These are phyloP conservation scores for Talaromyces sp. DNA, from an alignment of 2,329 filamentous ascomycete species.

Conservation along the genomic window DNA sequence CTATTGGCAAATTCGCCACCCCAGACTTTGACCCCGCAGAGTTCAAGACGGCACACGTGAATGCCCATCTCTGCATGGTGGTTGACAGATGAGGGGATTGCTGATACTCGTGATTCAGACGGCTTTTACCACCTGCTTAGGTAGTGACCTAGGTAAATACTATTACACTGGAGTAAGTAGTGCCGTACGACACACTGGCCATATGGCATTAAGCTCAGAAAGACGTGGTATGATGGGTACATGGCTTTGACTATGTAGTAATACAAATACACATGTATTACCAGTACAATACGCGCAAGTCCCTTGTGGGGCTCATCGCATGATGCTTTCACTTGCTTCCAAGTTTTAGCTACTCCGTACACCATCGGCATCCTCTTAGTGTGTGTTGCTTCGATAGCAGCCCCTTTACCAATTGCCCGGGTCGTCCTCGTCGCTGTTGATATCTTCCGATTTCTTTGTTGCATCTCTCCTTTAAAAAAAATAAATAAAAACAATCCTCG, in stretches of 20 bases:
- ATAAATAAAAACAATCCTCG: not conserved
- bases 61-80: not conserved
- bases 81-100: not conserved
- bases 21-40: conserved; percentile 9
- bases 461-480: not conserved
- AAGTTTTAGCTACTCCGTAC: not conserved
- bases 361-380: not conserved
- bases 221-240: not conserved
- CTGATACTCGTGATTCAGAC: not conserved
- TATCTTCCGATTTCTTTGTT: not conserved
- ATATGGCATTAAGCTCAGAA: not conserved
- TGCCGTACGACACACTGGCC: no score
- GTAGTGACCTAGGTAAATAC: no score
- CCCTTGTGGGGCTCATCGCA: not conserved
- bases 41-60: conserved; percentile 1
- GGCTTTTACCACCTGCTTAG: not conserved
- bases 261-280: not conserved
- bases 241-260: not conserved
- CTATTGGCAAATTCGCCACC: conserved; percentile 11
- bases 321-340: not conserved
- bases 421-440: not conserved
- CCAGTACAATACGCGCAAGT: not conserved
- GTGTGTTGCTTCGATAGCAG: not conserved
- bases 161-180: no score
- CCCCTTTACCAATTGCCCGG: not conserved